A percentile compares a stretch with the other conserved stretches of the same genome.
These are phyloP conservation scores for Didymella pomorum DNA, from an alignment of 2,329 filamentous ascomycete species.

Conservation along the genomic window DNA sequence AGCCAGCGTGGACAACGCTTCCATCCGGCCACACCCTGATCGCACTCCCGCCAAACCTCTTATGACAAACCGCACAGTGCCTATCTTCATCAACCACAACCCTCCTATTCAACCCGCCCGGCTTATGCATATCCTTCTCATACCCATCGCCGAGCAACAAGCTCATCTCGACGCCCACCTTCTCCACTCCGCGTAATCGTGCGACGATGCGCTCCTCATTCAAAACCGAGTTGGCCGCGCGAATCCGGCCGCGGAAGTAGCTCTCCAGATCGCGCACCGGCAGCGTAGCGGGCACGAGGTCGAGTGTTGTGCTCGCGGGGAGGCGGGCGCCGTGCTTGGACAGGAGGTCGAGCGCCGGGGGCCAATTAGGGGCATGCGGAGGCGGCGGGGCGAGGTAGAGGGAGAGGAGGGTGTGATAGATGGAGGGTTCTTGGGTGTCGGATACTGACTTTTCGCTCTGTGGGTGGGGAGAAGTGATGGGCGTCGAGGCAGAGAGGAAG, in stretches of 20 bases:
- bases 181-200: constrained; percentile 78
- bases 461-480: constrained; percentile 40
- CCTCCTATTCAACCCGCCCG: constrained; percentile 67
- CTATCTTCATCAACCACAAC: constrained; percentile 88
- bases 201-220: constrained; percentile 82
- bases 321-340: constrained; percentile 91
- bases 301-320: constrained; percentile 84
- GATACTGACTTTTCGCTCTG: constrained; percentile 1
- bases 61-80: constrained; percentile 91
- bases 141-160: constrained; percentile 76
- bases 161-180: constrained; percentile 76
- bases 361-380: constrained; percentile 74
- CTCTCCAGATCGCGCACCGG: constrained; percentile 81
- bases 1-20: constrained; percentile 60
- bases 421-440: constrained; percentile 72
- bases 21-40: constrained; percentile 85
- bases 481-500: constrained; percentile 63
- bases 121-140: constrained; percentile 60
- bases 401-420: constrained; percentile 89
- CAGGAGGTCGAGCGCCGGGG: constrained; percentile 84
- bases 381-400: constrained; percentile 85
- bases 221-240: constrained; percentile 80
- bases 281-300: constrained; percentile 82
- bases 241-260: constrained; percentile 91
- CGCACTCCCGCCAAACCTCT: constrained; percentile 88